phyloP scores from a whole-genome alignment of 495 filamentous ascomycete species.

The Arthonia radiata region DNA sequence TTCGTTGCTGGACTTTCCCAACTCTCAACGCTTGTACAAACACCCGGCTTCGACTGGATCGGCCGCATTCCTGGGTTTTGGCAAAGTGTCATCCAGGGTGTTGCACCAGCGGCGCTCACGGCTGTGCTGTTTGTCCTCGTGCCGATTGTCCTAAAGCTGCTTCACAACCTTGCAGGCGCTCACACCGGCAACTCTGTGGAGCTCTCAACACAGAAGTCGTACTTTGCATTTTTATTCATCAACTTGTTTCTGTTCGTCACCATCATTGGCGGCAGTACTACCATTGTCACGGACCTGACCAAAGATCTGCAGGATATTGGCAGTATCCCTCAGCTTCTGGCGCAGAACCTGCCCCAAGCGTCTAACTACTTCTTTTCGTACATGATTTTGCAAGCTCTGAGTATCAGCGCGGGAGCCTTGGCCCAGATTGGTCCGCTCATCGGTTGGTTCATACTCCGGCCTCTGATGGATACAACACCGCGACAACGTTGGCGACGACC shows the following conservation, averaged over 20 bases:
- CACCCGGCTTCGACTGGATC: constrained; percentile 47
- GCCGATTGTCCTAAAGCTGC: constrained; percentile 49
- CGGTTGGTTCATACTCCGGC: constrained; percentile 57
- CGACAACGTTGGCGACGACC: constrained; percentile 74
- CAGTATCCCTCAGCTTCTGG: constrained; percentile 42
- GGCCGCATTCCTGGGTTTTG: constrained; percentile 32
- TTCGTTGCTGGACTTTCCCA: constrained; percentile 67
- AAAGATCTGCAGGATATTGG: constrained; percentile 21
- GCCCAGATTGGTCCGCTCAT: constrained; percentile 59
- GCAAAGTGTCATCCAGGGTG: constrained; percentile 57
- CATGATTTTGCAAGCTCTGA: constrained; percentile 83
- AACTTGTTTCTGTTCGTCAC: constrained; percentile 91
- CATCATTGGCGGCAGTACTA: constrained; percentile 54
- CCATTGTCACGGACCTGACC: constrained; percentile 36
- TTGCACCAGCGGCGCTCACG: constrained; percentile 57
- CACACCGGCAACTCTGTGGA: constrained; percentile 52
- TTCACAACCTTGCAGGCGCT: constrained; percentile 50
- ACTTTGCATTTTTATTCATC: constrained; percentile 86
- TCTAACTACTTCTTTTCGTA: constrained; percentile 97
- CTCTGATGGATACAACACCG: constrained; percentile 63
- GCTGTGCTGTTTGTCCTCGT: constrained; percentile 59
- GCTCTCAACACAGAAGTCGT: constrained; percentile 69
- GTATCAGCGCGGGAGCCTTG: constrained; percentile 68
- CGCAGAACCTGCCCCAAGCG: constrained; percentile 60
- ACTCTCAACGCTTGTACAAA: constrained; percentile 36